These are phyloP conservation scores for Fusarium sp. DNA, from an alignment of 2,329 filamentous ascomycete species.

Conservation along the genomic window DNA sequence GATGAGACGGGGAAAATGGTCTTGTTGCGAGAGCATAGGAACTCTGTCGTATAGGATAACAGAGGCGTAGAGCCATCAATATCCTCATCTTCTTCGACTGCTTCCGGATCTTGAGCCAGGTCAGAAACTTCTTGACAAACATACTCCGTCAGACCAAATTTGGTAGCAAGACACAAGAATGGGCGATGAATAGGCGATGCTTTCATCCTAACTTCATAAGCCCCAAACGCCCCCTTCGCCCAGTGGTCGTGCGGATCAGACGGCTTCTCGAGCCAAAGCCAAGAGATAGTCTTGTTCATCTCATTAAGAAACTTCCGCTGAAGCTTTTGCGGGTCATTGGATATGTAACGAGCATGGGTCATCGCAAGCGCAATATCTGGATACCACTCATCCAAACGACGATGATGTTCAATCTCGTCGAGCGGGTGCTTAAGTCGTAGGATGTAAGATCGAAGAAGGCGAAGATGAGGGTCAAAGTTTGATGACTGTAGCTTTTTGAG, in stretches of 20 bases:
- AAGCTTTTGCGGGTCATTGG: constrained; percentile 20
- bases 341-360: constrained; percentile 54
- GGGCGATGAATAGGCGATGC: constrained; percentile 7
- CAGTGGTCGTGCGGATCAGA: constrained; percentile 15
- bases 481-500: not conserved
- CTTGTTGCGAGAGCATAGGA: constrained; percentile 22
- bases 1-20: constrained; percentile 23
- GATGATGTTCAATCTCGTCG: constrained; percentile 55
- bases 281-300: constrained; percentile 19
- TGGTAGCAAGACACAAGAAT: constrained; percentile 17
- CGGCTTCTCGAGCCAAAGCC: constrained; percentile 11
- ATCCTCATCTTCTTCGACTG: not conserved
- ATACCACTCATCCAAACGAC: constrained; percentile 58
- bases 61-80: not conserved
- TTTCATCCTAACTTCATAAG: constrained; percentile 20
- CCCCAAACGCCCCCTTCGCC: constrained; percentile 23
- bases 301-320: not conserved
- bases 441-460: constrained; percentile 32
- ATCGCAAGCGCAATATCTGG: constrained; percentile 57
- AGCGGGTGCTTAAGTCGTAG: constrained; percentile 54
- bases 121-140: constrained; percentile 10
- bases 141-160: constrained; percentile 7
- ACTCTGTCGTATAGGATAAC: constrained; percentile 21
- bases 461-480: constrained; percentile 14
- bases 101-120: not conserved